Evolutionary conservation across 305 asterid species (phyloP).

Genomic region (Fraxinus velutina): DNA sequence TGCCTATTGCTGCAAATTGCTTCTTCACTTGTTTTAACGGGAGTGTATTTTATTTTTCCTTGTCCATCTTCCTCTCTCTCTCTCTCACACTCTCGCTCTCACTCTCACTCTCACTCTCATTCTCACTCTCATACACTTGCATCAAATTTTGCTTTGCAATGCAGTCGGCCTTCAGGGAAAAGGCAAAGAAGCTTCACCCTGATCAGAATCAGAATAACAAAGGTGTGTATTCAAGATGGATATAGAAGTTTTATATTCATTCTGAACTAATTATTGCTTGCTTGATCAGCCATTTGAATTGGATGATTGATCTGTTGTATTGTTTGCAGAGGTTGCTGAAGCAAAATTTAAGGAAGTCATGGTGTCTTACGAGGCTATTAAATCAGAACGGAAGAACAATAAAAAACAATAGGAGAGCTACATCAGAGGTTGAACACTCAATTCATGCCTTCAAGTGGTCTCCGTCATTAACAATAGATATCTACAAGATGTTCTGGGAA

Average conservation of each 20-base stretch:
- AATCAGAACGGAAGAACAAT: constrained; percentile 57
- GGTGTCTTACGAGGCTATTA: constrained; percentile 84
- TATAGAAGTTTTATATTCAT: neutral
- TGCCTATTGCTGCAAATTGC: neutral
- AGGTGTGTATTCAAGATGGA: constrained; percentile 36
- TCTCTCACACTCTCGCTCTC: neutral
- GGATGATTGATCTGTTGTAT: neutral
- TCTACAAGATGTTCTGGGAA: neutral
- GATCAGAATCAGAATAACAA: constrained; percentile 88
- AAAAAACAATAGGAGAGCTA: constrained; percentile 4
- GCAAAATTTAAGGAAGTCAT: constrained; percentile 83
- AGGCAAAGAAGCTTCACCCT: constrained; percentile 87
- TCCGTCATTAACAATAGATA: no score
- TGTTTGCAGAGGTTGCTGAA: constrained; percentile 62
- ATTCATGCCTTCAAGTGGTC: neutral
- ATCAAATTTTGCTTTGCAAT: constrained; percentile 18
- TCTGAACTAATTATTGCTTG: neutral
- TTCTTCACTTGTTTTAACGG: neutral
- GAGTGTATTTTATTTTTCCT: neutral
- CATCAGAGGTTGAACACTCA: neutral
- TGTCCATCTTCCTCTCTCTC: neutral
- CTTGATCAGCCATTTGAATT: neutral
- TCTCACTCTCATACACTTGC: neutral
- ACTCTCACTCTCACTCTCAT: no score
- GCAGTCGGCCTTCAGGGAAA: constrained; percentile 85